Base-by-base conservation (phyloP, 176 grass and related monocot species). In the Tillandsia leiboldiana region DNA sequence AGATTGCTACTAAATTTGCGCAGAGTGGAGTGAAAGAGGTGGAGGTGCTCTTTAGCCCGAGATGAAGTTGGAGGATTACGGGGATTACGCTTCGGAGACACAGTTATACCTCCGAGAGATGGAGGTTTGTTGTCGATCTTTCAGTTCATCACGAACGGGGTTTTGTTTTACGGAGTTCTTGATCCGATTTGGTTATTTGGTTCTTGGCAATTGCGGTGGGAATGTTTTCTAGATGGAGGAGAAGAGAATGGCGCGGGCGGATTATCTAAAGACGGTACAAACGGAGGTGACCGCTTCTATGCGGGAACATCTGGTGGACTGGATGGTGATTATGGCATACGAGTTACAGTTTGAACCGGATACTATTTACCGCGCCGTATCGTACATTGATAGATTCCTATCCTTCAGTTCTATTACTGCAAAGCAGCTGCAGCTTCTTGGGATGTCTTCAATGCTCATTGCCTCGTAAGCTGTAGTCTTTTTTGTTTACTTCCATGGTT, bases 241-340 rank as follows among this genome's bases (percentile, higher is more conserved):
- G 11, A 83, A 54, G 69, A 76, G 85, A 50, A 79, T 82, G 50
- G 82, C 85, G 29, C 27, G 42, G 29, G 15, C 14, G 50, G 73
- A 85, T 70, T 91, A 91, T 79, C 62, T 91, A 63, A 76, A 84
- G 47, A 9, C 51, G 33, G 79, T 85, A 67, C 89, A 91, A 76
- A 17, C 51, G 24, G 82, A 91, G 53, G 63, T 91, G 51, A 83
- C 82, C 6, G 72, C 65, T 29, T 77, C 82, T 51, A 91, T 88
- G 89, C 75, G 89, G 9, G 73, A 51, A 48, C 80, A 87, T 70
- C 82, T 96, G 69, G 68, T 96, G n/a, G 86, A 91, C 80, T 96
- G 88, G 92, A 76, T 96, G 71, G 86, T 91, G 10, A 75, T 89
- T 73, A 81, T 96, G 71, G 78, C 84, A 3, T 74, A 85, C 76